A percentile compares a stretch with the other conserved stretches of the same genome.
Evolutionary conservation across 805 yeast genomes (phyloP).

Genomic region (Nakazawaea pomicola): DNA sequence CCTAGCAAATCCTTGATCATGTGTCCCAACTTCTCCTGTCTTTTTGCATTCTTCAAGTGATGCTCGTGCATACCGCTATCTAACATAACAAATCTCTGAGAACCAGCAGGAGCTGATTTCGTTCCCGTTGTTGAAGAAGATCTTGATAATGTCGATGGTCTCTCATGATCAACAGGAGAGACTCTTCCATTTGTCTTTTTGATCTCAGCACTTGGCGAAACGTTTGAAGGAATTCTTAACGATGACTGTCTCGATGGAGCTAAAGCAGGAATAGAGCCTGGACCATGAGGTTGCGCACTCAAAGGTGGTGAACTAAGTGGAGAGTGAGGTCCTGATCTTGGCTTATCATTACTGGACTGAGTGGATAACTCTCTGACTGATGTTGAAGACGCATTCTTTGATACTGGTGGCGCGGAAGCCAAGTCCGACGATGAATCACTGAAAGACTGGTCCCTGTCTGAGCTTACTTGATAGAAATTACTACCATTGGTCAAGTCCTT

Average conservation of each 20-base stretch:
- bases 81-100: conserved; percentile 46
- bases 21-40: conserved; percentile 71
- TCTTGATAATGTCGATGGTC: conserved; percentile 14
- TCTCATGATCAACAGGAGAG: conserved; percentile 1
- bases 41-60: conserved; percentile 64
- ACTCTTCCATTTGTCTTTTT: conserved; percentile 3
- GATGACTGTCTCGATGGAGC: conserved; percentile 14
- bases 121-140: conserved; percentile 16
- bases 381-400: conserved; percentile 3
- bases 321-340: conserved; percentile 10
- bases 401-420: not conserved
- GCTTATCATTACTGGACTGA: too few relatives aligned
- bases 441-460: not conserved
- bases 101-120: conserved; percentile 6
- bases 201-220: not conserved
- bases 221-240: conserved; percentile 11
- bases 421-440: not conserved
- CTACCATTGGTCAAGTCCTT: not conserved
- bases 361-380: too few relatives aligned
- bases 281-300: not conserved
- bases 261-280: conserved; percentile 1
- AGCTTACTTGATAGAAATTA: not conserved
- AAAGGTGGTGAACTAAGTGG: conserved; percentile 13
- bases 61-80: conserved; percentile 82
- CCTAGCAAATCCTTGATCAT: conserved; percentile 77